Base-by-base conservation (phyloP, 257 asterid genomes). In the Anisodus tanguticus region DNA sequence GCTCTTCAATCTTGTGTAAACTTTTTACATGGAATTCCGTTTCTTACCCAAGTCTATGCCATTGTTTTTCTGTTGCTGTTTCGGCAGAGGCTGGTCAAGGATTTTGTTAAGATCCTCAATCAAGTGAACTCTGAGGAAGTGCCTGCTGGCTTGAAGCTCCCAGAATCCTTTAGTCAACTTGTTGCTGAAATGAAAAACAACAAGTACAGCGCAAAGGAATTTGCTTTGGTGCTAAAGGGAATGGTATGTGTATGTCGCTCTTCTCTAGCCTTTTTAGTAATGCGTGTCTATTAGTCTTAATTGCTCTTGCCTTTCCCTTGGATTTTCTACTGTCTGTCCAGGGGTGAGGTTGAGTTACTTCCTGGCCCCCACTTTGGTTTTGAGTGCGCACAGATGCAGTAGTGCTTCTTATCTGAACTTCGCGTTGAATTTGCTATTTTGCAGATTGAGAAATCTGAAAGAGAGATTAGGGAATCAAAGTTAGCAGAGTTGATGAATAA, bases 91-190 rank as follows among this genome's bases (percentile, higher is more conserved):
- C 85, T 95, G 90, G 97, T 91, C 85, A 95, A 93, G 91, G 98
- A 95, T 84, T 94, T 97, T 53, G 91, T 90, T 85, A 97, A 95
- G 89, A 88, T 97, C 87, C 94, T 97, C 86, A 93, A 92, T 89
- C 98, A 97, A 89, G 99, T 91, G 84, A 93, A 91, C 90, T 83
- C 95, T 82, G 98, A 95, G 89, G 91, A 95, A 93, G 95, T 97
- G 85, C 98, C 98, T 68, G 91, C 88, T 79, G 85, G 89, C 83
- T 85, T 95, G 88, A 97, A 93, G 91, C 92, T 95, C 85, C 99
- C 98, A 19, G 97, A 93, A 64, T 93, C 99, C 87, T 97, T 87
- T 88, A 86, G 85, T 89, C 99, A 93, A 87, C 97, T 97, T 89
- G 95, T 93, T 87, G 90, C 98, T 86, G 99, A 97, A 85, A 95